Evolutionary conservation across 2,329 filamentous ascomycete genomes (phyloP), one percentile per base, ranked within the genome.

Genomic region (Sarocladium oryzae): DNA sequence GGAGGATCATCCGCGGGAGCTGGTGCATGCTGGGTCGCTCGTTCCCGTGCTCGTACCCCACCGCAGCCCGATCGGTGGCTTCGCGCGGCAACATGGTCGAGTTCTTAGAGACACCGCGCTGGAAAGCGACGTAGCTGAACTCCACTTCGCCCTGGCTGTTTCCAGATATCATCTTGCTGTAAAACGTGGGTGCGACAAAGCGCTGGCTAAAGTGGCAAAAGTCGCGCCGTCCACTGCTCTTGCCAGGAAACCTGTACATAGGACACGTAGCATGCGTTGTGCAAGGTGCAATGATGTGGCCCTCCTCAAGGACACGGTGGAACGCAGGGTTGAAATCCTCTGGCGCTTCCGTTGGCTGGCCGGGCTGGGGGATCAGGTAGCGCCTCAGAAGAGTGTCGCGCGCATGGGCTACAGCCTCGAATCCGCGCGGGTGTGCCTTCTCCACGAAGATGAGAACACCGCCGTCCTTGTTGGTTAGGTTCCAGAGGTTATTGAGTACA

Each of bases 121-220:
- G 88, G 16, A 97, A 79, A 3, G 87, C 87, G 13, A 99, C 63
- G 65, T 96, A 99, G 64, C 88, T 95, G 69, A 91, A 99, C 60
- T 89, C 79, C 13, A 96, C 79, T 61, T 97, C 90, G 64, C 96
- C 92, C 62, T 95, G 88, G 64, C 95, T 96, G 56, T 81, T 81
- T 58, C 84, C 79, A 6, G 73, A 73, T 18, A 95, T 72, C 43
- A 97, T 77, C 43, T 79, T 79, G 63, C 95, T 89, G 51, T 96
- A 76, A 66, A 91, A 96, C 0, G 75, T 72, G 1, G 93, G 93
- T 0, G 91, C 83, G 49, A 90, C 86, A 64, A 89, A 97, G 43
- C 93, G 83, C 69, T 99, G 93, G 55, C 77, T 79, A 67, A 99
- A 97, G 66, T 86, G 88, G 67, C 93, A 99, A 63, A 86, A 93